These are phyloP conservation scores for Thermothelomyces thermophilus DNA, from an alignment of 2,329 filamentous ascomycete genomes.

Conservation along the genomic window DNA sequence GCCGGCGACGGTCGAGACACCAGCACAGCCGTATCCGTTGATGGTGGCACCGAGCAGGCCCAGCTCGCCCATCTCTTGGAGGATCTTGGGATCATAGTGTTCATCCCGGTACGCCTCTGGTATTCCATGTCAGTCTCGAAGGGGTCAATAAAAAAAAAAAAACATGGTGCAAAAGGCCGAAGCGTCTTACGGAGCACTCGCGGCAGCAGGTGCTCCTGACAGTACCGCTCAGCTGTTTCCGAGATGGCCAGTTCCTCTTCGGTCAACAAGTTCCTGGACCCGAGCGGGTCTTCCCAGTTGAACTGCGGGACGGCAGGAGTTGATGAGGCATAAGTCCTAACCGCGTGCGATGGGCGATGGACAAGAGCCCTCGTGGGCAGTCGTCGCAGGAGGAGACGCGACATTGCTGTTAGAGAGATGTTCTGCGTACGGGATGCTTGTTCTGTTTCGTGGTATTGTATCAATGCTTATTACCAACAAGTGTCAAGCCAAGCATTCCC, in stretches of 20 bases:
- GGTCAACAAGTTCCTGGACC: slow-evolving; percentile 66
- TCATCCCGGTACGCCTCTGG: slow-evolving; percentile 60
- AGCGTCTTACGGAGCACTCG: slow-evolving; percentile 66
- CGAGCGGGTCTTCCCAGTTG: slow-evolving; percentile 88
- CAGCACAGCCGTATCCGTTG: slow-evolving; percentile 75
- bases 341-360: not conserved
- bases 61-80: slow-evolving; percentile 80
- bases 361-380: slow-evolving; percentile 10
- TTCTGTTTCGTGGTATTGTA: not conserved
- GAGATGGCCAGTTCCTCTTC: slow-evolving; percentile 87
- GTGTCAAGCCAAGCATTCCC: not conserved
- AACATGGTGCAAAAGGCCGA: not conserved
- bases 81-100: slow-evolving; percentile 70
- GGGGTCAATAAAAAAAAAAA: not conserved
- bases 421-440: no score
- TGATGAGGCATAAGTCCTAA: slow-evolving; percentile 20
- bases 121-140: not conserved
- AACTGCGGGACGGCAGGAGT: slow-evolving; percentile 41
- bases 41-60: slow-evolving; percentile 77
- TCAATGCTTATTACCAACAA: no score
- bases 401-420: slow-evolving; percentile 22
- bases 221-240: slow-evolving; percentile 88
- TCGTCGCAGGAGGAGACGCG: slow-evolving; percentile 18
- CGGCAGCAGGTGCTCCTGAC: slow-evolving; percentile 80
- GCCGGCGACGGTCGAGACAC: slow-evolving; percentile 72